Evolutionary conservation across 176 grass and related monocot species (phyloP).

Genomic region (Alloteropsis semialata): DNA sequence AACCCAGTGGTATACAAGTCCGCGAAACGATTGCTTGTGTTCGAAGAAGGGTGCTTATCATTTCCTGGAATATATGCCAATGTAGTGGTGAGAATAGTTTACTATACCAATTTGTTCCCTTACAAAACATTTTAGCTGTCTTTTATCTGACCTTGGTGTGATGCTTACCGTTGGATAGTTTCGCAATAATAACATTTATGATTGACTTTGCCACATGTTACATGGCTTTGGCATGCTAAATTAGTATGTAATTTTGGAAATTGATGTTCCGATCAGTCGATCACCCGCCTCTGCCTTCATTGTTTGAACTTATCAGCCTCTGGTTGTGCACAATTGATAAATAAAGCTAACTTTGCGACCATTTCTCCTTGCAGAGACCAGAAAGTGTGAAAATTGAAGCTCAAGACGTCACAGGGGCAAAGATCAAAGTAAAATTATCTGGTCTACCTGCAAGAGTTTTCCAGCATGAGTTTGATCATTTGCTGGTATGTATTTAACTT

Average conservation of each 20-base stretch:
- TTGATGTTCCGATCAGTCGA: not conserved
- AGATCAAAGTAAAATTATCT: slow-evolving; percentile 79
- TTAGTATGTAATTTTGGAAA: not conserved
- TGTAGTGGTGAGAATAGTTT: slow-evolving; percentile 66
- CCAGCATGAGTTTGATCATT: slow-evolving; percentile 99
- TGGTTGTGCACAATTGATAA: not conserved
- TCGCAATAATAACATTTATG: not conserved
- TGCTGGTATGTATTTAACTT: slow-evolving; percentile 51
- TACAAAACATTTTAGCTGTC: not conserved
- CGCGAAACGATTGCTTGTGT: slow-evolving; percentile 51
- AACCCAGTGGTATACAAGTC: slow-evolving; percentile 85
- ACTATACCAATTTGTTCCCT: not conserved
- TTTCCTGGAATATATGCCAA: slow-evolving; percentile 96
- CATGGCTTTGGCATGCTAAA: not conserved
- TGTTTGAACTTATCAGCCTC: not conserved
- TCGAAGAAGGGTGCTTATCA: slow-evolving; percentile 92
- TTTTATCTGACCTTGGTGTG: not conserved
- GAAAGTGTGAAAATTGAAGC: slow-evolving; percentile 89
- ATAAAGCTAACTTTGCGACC: not conserved
- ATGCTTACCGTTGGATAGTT: not conserved
- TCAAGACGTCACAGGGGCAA: slow-evolving; percentile 74
- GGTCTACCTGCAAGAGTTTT: slow-evolving; percentile 81
- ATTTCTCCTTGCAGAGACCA: slow-evolving; percentile 74
- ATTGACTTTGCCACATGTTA: not conserved
- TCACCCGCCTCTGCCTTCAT: not conserved